Evolutionary conservation across 805 yeast species (phyloP).

Genomic region (Starmerella davenportii): DNA sequence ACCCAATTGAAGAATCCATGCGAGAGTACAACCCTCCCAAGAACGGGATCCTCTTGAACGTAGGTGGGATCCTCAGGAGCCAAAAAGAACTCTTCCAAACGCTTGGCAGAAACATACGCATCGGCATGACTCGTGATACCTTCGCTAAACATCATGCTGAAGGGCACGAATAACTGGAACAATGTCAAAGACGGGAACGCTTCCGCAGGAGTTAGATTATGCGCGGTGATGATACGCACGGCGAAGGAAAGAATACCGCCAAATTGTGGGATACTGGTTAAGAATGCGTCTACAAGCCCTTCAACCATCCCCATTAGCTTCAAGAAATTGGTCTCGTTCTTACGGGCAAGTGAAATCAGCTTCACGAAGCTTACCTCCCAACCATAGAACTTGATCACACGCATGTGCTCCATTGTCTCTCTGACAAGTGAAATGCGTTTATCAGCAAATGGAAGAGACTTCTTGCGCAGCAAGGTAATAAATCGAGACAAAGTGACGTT

Average conservation of each 20-base stretch:
- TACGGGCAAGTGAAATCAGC: slow-evolving; percentile 38
- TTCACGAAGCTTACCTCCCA: slow-evolving; percentile 73
- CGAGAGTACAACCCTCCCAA: slow-evolving; percentile 1
- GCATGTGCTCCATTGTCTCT: slow-evolving; percentile 62
- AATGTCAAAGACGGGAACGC: slow-evolving; percentile 56
- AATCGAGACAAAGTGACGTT: slow-evolving; percentile 33
- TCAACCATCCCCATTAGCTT: slow-evolving; percentile 47
- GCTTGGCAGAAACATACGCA: slow-evolving; percentile 22
- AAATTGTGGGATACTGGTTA: slow-evolving; percentile 48
- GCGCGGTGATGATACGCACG: slow-evolving; percentile 29
- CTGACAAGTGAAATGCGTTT: slow-evolving; percentile 55
- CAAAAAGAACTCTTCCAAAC: slow-evolving; percentile 14
- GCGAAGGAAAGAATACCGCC: slow-evolving; percentile 50
- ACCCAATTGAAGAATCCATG: slow-evolving; percentile 55
- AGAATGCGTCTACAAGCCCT: slow-evolving; percentile 44
- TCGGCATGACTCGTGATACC: slow-evolving; percentile 28
- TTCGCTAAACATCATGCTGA: slow-evolving; percentile 41
- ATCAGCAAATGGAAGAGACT: slow-evolving; percentile 54
- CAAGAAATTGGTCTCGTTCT: slow-evolving; percentile 42
- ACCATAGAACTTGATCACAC: slow-evolving; percentile 69
- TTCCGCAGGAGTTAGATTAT: slow-evolving; percentile 34
- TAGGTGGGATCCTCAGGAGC: slow-evolving; percentile 27
- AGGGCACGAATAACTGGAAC: slow-evolving; percentile 51
- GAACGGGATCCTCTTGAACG: slow-evolving; percentile 16
- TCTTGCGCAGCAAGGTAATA: slow-evolving; percentile 37